Percentiles rank a stretch among this genome's conserved stretches.
Conservation (phyloP, 371 early-diverging fungal genomes). For the Sporodiniella umbellata region DNA sequence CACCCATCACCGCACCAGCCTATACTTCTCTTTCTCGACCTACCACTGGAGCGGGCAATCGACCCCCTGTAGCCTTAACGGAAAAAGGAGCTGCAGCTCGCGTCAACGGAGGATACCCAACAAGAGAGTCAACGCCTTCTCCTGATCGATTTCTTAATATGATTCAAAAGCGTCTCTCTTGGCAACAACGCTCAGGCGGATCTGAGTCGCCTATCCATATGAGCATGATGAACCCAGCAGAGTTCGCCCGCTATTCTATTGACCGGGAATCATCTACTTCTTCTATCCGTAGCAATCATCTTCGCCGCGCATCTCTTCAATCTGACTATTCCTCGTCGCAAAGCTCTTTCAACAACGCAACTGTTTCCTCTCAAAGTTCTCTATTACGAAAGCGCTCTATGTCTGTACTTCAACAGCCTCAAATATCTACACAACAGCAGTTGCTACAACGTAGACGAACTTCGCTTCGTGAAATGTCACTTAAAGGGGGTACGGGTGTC, state of each 20-base stretch:
- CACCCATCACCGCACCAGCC: constrained; percentile 21
- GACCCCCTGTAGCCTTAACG: constrained; percentile 15
- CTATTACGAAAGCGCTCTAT: constrained; percentile 22
- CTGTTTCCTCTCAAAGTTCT: constrained; percentile 20
- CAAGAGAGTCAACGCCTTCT: constrained; percentile 24
- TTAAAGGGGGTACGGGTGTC: constrained; percentile 14
- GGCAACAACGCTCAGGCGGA: constrained; percentile 32
- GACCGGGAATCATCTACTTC: constrained; percentile 50
- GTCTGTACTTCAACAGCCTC: constrained; percentile 27
- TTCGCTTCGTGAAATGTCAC: constrained; percentile 34
- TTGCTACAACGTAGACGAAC: constrained; percentile 28
- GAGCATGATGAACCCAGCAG: constrained; percentile 38
- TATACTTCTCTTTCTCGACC: constrained; percentile 15
- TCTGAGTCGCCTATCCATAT: constrained; percentile 45
- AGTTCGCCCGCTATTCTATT: constrained; percentile 38
- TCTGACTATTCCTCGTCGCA: constrained; percentile 43
- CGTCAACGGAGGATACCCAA: constrained; percentile 11
- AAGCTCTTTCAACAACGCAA: constrained; percentile 24
- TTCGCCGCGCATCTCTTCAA: constrained; percentile 45
- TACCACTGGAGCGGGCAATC: constrained; percentile 1
- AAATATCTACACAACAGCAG: background rate
- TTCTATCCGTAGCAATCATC: constrained; percentile 45
- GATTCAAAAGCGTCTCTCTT: constrained; percentile 38
- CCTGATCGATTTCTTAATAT: constrained; percentile 38
- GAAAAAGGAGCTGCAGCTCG: constrained; percentile 14